Conservation (phyloP, 2,329 filamentous ascomycete genomes). For the Fusarium domesticum region DNA sequence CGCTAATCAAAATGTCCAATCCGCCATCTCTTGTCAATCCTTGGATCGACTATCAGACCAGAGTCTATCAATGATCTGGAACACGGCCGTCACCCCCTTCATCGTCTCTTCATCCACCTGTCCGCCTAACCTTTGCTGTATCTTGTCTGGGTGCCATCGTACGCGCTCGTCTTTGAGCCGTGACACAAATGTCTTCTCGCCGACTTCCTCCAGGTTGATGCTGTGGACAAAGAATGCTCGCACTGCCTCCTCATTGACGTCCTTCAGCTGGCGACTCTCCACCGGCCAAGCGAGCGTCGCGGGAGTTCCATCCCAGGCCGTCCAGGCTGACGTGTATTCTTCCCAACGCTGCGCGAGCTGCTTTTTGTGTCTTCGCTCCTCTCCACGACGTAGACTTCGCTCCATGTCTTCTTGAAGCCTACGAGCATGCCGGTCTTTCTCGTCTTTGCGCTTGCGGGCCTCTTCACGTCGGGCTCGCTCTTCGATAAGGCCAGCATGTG, state of each 20-base stretch:
- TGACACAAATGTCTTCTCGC: slow-evolving; percentile 45
- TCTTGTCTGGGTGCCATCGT: slow-evolving; percentile 96
- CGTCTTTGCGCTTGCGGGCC: slow-evolving; percentile 48
- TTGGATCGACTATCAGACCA: slow-evolving; percentile 62
- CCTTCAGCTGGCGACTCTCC: slow-evolving; percentile 51
- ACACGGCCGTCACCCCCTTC: slow-evolving; percentile 80
- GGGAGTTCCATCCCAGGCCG: slow-evolving; percentile 44
- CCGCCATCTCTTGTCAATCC: slow-evolving; percentile 4
- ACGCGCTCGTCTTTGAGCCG: slow-evolving; percentile 80
- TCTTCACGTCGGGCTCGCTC: slow-evolving; percentile 64
- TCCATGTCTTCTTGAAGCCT: slow-evolving; percentile 65
- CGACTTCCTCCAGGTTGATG: slow-evolving; percentile 41
- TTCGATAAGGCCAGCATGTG: slow-evolving; percentile 76
- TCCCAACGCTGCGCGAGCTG: slow-evolving; percentile 61
- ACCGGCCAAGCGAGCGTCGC: slow-evolving; percentile 70
- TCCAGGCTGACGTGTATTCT: slow-evolving; percentile 64
- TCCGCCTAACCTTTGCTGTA: slow-evolving; percentile 81
- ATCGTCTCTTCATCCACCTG: slow-evolving; percentile 69
- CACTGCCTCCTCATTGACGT: slow-evolving; percentile 59
- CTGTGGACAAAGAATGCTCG: slow-evolving; percentile 64
- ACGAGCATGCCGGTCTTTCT: slow-evolving; percentile 48
- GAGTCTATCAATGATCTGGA: slow-evolving; percentile 82
- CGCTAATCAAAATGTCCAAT: neutral
- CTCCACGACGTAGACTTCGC: slow-evolving; percentile 63
- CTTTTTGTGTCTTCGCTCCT: slow-evolving; percentile 56